Conservation (phyloP, 1,284 basidiomycete genomes). For the Boletus smithii region DNA sequence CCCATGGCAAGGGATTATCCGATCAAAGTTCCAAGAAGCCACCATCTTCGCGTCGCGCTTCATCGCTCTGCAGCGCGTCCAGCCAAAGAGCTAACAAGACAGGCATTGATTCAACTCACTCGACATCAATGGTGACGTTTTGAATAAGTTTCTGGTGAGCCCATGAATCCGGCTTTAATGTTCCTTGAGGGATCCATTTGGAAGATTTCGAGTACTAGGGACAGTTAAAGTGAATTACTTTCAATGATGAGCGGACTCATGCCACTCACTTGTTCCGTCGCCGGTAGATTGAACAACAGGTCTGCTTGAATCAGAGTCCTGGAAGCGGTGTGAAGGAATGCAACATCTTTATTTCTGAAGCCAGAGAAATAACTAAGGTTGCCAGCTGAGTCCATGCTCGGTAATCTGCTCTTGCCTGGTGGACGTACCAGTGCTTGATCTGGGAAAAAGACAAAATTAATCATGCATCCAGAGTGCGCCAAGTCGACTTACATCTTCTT, state of each 20-base stretch:
- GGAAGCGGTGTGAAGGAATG: slow-evolving; percentile 78
- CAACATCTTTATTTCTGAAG: slow-evolving; percentile 83
- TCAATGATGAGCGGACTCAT: background rate
- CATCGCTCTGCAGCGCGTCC: slow-evolving; percentile 57
- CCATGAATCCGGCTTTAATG: slow-evolving; percentile 56
- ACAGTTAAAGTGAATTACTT: slow-evolving; percentile 8
- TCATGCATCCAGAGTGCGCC: background rate
- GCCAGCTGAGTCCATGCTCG: slow-evolving; percentile 2
- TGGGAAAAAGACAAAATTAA: slow-evolving; percentile 22
- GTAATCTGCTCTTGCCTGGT: background rate
- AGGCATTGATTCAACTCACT: slow-evolving; percentile 20
- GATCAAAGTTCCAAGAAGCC: slow-evolving; percentile 79
- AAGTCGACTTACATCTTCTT: slow-evolving; percentile 60
- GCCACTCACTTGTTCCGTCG: slow-evolving; percentile 70
- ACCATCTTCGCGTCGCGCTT: slow-evolving; percentile 68
- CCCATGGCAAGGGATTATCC: slow-evolving; percentile 94
- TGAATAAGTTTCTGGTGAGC: slow-evolving; percentile 57
- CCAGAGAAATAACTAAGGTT: slow-evolving; percentile 72
- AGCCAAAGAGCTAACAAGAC: background rate
- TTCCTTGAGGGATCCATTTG: slow-evolving; percentile 45
- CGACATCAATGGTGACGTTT: slow-evolving; percentile 18
- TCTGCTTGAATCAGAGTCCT: slow-evolving; percentile 86
- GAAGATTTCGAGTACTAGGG: slow-evolving; percentile 50
- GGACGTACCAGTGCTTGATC: slow-evolving; percentile 60
- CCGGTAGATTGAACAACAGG: slow-evolving; percentile 86